Base-by-base conservation (phyloP, 306 rosid species). In the Quercus engelmannii region DNA sequence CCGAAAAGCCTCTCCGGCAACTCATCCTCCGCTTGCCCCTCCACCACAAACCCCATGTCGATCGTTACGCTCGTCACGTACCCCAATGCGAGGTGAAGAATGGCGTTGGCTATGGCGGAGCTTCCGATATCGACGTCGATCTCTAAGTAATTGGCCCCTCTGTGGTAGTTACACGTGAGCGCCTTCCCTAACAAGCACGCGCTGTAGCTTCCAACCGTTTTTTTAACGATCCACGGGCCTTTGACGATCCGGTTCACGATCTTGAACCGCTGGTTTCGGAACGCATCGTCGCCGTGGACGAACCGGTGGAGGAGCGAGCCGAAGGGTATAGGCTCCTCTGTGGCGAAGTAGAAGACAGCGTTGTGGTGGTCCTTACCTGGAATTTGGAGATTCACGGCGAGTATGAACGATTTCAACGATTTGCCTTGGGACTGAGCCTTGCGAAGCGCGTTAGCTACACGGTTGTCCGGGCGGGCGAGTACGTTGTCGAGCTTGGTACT, bases 181-280 rank as follows among this genome's bases (percentile, higher is more conserved):
- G 97, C 98, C 67, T 89, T 94, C 17, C 98, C 98, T 52, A 94
- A 55, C 58, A 94, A 55, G 38, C 98, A 94, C 41, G 98, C 98
- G 28, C 97, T 81, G 85, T 94, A 79, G 74, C 81, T 94, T 71
- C 98, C 98, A 58, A 89, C 94, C 78, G 98, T 79, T 61, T 91
- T 91, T 83, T 91, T 93, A 68, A 94, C 92, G 43, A 94, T 91
- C 98, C 98, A 94, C 56, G 98, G 97, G 1, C 98, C 98, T 61
- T 94, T 94, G 71, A 88, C 98, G 87, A 94, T 94, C 83, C 97
- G 90, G 85, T 91, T 94, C 87, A 94, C 97, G 70, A 94, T 69
- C 83, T 94, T 94, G 83, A 94, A 82, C 89, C 98, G 92, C 77
- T 92, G 97, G 64, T 94, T 94, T 51, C 97, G 52, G 78, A 89